Evolutionary conservation across 169 alveolate genomes (phyloP).

Genomic region (Eimeria sp.): DNA sequence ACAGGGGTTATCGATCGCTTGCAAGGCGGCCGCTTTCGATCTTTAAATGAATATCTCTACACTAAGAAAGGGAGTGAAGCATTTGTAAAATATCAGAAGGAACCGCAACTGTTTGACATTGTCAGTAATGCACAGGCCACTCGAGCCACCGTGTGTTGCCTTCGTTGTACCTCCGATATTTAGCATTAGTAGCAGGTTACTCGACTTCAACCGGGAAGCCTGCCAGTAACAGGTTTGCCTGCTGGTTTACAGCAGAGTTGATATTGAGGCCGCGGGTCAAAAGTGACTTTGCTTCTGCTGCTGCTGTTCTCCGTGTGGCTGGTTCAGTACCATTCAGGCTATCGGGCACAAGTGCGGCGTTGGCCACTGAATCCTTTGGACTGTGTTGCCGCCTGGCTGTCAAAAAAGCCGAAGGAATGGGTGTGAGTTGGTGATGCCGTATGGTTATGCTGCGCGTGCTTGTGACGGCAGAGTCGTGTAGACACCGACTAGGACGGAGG

Average conservation of each 20-base stretch:
- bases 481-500: neutral
- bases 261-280: neutral
- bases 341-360: conserved; percentile 83
- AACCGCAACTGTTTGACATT: conserved; percentile 83
- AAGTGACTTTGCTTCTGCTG: neutral
- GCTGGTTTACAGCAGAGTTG: no score
- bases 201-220: neutral
- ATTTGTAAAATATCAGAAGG: conserved; percentile 80
- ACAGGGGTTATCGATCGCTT: conserved; percentile 63
- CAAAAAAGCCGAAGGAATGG: conserved; percentile 65
- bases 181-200: neutral
- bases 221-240: neutral
- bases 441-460: neutral
- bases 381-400: conserved; percentile 80
- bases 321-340: conserved; percentile 87
- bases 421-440: conserved; percentile 26
- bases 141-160: neutral
- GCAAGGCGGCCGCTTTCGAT: conserved; percentile 87
- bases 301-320: neutral
- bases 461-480: neutral
- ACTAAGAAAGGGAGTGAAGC: conserved; percentile 85
- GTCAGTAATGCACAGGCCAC: conserved; percentile 32
- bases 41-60: conserved; percentile 87
- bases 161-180: neutral
- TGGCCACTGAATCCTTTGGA: conserved; percentile 88